Evolutionary conservation across 2,329 filamentous ascomycete genomes (phyloP).

Genomic region (Diaporthe aspalathi): DNA sequence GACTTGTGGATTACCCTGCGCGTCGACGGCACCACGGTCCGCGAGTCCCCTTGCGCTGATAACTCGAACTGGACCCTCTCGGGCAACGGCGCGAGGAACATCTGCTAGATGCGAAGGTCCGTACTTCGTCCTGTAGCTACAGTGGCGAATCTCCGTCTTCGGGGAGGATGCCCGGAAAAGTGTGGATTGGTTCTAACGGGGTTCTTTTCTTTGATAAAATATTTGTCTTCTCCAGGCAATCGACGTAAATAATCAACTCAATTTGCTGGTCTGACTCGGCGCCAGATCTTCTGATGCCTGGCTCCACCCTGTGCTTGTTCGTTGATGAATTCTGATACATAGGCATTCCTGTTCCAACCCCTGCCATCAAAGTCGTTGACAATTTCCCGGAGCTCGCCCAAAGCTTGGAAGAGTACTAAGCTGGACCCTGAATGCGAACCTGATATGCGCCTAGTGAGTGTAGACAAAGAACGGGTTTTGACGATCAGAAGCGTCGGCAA

Average conservation of each 20-base stretch:
- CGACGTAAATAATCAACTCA: neutral
- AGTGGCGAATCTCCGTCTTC: too few relatives aligned
- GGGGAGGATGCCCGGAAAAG: neutral
- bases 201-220: neutral
- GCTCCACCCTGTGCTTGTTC: too few relatives aligned
- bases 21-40: conserved; percentile 62
- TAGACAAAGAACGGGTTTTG: conserved; percentile 1
- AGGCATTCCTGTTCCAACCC: too few relatives aligned
- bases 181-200: neutral
- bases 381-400: too few relatives aligned
- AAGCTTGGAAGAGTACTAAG: too few relatives aligned
- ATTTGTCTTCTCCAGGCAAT: neutral
- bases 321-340: neutral
- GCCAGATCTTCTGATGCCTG: neutral
- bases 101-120: conserved; percentile 58
- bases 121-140: too few relatives aligned
- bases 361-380: neutral
- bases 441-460: neutral
- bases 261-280: too few relatives aligned
- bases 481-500: conserved; percentile 43
- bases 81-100: conserved; percentile 55
- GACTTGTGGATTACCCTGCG: conserved; percentile 62
- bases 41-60: conserved; percentile 64
- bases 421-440: neutral
- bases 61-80: conserved; percentile 63